These are phyloP conservation scores for Monilinia polystroma DNA, from an alignment of 2,329 filamentous ascomycete species.

Conservation along the genomic window DNA sequence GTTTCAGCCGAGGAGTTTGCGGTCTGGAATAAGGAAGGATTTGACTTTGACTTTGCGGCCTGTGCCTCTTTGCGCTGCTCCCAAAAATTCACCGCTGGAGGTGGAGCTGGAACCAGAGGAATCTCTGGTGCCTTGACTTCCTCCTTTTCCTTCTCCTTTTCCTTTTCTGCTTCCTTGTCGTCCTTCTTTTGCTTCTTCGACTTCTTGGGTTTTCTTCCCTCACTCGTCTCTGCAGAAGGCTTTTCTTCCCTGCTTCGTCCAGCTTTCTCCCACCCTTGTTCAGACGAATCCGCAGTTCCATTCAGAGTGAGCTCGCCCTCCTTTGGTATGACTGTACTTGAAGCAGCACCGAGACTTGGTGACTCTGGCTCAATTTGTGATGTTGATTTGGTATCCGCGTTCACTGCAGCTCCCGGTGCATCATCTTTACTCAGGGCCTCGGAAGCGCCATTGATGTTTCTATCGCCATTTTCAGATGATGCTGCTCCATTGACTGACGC, in stretches of 20 bases:
- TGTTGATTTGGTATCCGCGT: conserved; percentile 31
- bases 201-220: conserved; percentile 37
- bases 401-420: conserved; percentile 26
- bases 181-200: conserved; percentile 39
- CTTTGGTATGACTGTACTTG: conserved; percentile 52
- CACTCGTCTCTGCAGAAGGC: conserved; percentile 42
- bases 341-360: conserved; percentile 54
- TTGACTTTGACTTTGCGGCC: conserved; percentile 49
- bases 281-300: conserved; percentile 58
- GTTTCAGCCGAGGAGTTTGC: conserved; percentile 23
- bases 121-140: conserved; percentile 51
- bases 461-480: conserved; percentile 34
- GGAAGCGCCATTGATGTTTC: conserved; percentile 33
- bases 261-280: conserved; percentile 67
- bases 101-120: conserved; percentile 72
- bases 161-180: conserved; percentile 50
- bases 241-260: conserved; percentile 64
- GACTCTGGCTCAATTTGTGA: conserved; percentile 46
- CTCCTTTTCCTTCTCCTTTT: conserved; percentile 61
- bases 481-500: conserved; percentile 29
- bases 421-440: conserved; percentile 31
- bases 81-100: conserved; percentile 87
- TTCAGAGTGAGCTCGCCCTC: conserved; percentile 56
- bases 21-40: conserved; percentile 25
- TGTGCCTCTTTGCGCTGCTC: conserved; percentile 69